Conservation (phyloP, 202 grass and related monocot species). For the Eragrostis tef region DNA sequence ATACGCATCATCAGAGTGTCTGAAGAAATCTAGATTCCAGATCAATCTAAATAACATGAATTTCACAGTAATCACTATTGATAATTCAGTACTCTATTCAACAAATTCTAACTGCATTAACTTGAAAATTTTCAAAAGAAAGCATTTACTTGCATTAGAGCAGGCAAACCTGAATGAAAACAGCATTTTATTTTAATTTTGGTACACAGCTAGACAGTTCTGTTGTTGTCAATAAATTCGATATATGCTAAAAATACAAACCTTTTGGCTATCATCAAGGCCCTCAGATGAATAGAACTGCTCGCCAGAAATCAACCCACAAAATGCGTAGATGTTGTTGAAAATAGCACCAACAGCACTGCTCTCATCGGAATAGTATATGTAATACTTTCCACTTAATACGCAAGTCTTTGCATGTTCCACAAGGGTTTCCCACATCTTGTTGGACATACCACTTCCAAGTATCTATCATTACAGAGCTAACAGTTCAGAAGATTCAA, state of each 20-base stretch:
- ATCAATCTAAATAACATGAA: slow-evolving; percentile 39
- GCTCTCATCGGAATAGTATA: slow-evolving; percentile 66
- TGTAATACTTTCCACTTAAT: slow-evolving; percentile 79
- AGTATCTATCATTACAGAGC: slow-evolving; percentile 64
- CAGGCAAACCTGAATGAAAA: slow-evolving; percentile 36
- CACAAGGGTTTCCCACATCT: slow-evolving; percentile 79
- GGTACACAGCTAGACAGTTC: slow-evolving; percentile 36
- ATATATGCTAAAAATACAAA: slow-evolving; percentile 46
- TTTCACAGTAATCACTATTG: neutral
- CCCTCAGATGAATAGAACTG: slow-evolving; percentile 69
- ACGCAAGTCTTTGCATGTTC: slow-evolving; percentile 85
- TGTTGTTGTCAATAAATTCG: slow-evolving; percentile 7
- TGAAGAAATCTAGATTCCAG: slow-evolving; percentile 22
- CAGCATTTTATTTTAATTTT: slow-evolving; percentile 9
- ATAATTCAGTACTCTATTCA: slow-evolving; percentile 25
- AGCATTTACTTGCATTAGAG: neutral
- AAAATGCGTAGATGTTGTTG: slow-evolving; percentile 77
- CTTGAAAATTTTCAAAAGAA: neutral
- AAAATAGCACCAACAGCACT: slow-evolving; percentile 71
- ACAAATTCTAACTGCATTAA: slow-evolving; percentile 2
- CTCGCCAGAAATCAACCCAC: slow-evolving; percentile 66
- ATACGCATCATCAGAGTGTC: neutral
- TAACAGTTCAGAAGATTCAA: slow-evolving; percentile 32
- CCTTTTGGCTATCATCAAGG: slow-evolving; percentile 73
- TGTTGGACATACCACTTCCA: slow-evolving; percentile 81